phyloP scores from a whole-genome alignment of 352 stramenopile species.

The Phytophthora melonis region DNA sequence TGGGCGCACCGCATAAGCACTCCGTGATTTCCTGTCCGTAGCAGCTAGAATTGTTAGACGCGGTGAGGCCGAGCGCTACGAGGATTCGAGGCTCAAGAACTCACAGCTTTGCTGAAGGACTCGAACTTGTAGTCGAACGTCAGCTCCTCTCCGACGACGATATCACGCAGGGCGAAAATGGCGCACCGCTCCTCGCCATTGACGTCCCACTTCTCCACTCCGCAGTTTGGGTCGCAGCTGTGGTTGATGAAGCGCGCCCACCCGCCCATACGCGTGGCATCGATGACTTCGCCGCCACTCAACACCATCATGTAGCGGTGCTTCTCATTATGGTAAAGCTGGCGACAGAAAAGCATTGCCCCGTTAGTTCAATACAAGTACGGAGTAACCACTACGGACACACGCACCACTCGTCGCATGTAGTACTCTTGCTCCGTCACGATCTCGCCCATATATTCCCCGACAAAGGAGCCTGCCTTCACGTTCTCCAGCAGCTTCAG shows the following conservation, averaged over 20 bases:
- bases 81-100: background rate
- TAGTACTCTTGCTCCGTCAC: conserved; percentile 88
- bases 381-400: background rate
- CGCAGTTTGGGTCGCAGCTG: conserved; percentile 95
- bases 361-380: background rate
- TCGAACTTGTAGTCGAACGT: conserved; percentile 96
- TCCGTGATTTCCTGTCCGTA: conserved; percentile 70
- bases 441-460: conserved; percentile 88
- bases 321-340: conserved; percentile 88
- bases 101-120: conserved; percentile 42
- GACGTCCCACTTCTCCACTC: conserved; percentile 95
- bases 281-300: conserved; percentile 87
- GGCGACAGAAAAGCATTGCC: background rate
- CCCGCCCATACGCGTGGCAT: conserved; percentile 91
- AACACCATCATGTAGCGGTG: conserved; percentile 89
- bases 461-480: conserved; percentile 69
- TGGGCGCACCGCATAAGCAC: conserved; percentile 66
- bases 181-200: conserved; percentile 94
- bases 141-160: conserved; percentile 92
- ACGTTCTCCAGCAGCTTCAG: conserved; percentile 61
- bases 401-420: conserved; percentile 71
- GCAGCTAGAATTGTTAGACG: conserved; percentile 11
- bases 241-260: conserved; percentile 97
- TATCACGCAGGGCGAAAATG: conserved; percentile 94
- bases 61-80: background rate